phyloP scores from a whole-genome alignment of 345 rosid genomes.

The Rhodamnia argentea region DNA sequence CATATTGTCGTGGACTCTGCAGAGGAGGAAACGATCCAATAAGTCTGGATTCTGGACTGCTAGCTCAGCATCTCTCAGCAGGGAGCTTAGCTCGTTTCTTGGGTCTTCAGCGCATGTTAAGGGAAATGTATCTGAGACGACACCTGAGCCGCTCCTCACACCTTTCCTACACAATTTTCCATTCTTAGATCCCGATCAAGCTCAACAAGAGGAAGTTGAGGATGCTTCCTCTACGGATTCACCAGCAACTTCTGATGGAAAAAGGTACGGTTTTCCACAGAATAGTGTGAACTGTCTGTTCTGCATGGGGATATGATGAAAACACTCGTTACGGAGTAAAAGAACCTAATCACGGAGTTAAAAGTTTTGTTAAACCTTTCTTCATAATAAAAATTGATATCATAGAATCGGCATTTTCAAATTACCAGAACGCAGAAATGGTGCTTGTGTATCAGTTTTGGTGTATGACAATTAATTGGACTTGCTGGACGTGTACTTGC shows the following conservation, averaged over 20 bases:
- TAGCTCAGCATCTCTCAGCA: constrained; percentile 29
- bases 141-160: constrained; percentile 33
- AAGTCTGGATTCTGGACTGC: constrained; percentile 20
- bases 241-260: constrained; percentile 4
- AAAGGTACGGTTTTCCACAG: constrained; percentile 21
- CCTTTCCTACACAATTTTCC: constrained; percentile 26
- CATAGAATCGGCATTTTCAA: background rate
- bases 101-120: constrained; percentile 20
- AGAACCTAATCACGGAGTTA: background rate
- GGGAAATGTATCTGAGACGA: constrained; percentile 11
- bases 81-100: constrained; percentile 33
- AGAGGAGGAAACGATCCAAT: constrained; percentile 38
- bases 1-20: background rate
- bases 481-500: background rate
- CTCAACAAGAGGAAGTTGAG: constrained; percentile 3
- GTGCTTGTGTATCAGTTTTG: background rate
- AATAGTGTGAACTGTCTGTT: background rate
- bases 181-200: constrained; percentile 7
- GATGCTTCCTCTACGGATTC: constrained; percentile 8
- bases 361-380: background rate
- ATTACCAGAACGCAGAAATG: background rate
- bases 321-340: background rate
- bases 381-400: background rate
- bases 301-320: background rate
- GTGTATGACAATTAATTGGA: background rate